Evolutionary conservation across 2,329 filamentous ascomycete species (phyloP).

Genomic region (Neonectria sp.): DNA sequence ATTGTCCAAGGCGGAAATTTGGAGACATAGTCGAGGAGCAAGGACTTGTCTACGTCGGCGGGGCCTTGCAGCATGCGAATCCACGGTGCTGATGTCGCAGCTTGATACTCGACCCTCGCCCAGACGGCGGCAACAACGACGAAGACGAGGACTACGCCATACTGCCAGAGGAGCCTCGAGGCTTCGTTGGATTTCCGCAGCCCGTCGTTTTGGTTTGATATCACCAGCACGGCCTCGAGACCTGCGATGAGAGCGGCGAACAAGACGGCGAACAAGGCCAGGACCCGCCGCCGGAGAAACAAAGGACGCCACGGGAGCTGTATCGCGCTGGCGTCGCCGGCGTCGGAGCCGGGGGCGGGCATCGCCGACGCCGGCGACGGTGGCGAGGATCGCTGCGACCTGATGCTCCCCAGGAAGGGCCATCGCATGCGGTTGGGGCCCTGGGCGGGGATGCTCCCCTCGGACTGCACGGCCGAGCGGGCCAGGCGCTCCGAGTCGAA

Average conservation of each 20-base stretch:
- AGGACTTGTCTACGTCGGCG: slow-evolving; percentile 48
- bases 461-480: slow-evolving; percentile 37
- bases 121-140: slow-evolving; percentile 52
- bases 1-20: slow-evolving; percentile 49
- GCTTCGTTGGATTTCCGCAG: slow-evolving; percentile 44
- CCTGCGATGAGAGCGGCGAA: slow-evolving; percentile 49
- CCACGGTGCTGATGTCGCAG: slow-evolving; percentile 57
- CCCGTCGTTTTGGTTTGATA: slow-evolving; percentile 51
- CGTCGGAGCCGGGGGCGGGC: slow-evolving; percentile 26
- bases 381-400: slow-evolving; percentile 37
- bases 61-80: slow-evolving; percentile 51
- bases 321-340: slow-evolving; percentile 45
- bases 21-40: slow-evolving; percentile 56
- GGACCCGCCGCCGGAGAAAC: slow-evolving; percentile 52
- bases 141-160: slow-evolving; percentile 53
- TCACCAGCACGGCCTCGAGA: slow-evolving; percentile 49
- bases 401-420: slow-evolving; percentile 48
- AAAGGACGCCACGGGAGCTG: slow-evolving; percentile 54
- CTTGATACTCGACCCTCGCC: slow-evolving; percentile 57
- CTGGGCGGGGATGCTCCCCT: slow-evolving; percentile 26
- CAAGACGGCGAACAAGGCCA: slow-evolving; percentile 49
- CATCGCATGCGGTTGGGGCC: slow-evolving; percentile 37
- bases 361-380: slow-evolving; percentile 29
- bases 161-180: slow-evolving; percentile 56
- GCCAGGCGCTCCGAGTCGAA: slow-evolving; percentile 47